Evolutionary conservation across 768 basidiomycete genomes (phyloP).

Genomic region (Phlebiopsis flavidoalba): DNA sequence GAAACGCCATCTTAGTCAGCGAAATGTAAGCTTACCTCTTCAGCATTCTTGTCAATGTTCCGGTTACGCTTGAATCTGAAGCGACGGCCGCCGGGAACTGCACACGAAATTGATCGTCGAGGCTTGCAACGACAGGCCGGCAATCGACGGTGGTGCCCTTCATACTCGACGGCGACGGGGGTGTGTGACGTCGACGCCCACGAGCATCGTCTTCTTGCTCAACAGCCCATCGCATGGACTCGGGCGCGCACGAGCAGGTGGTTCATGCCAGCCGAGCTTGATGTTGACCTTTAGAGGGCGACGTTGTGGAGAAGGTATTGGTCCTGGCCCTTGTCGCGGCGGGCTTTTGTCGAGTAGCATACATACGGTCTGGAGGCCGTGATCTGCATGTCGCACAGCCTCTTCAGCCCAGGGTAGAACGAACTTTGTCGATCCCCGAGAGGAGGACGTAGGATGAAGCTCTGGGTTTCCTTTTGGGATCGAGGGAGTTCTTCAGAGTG

Average conservation of each 20-base stretch:
- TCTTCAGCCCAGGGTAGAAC: constrained; percentile 84
- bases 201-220: constrained; percentile 70
- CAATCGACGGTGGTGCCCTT: constrained; percentile 78
- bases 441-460: constrained; percentile 69
- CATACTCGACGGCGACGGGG: constrained; percentile 61
- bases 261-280: constrained; percentile 79
- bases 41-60: constrained; percentile 32
- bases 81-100: constrained; percentile 77
- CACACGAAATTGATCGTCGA: constrained; percentile 64
- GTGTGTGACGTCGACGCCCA: constrained; percentile 84
- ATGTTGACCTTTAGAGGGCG: constrained; percentile 77
- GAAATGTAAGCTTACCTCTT: constrained; percentile 26
- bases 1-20: not conserved
- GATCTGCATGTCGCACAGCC: constrained; percentile 66
- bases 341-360: constrained; percentile 59
- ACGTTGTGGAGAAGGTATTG: constrained; percentile 85
- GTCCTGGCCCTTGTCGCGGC: constrained; percentile 56
- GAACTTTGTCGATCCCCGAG: constrained; percentile 58
- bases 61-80: constrained; percentile 56
- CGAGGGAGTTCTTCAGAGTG: constrained; percentile 17
- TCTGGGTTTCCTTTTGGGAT: constrained; percentile 36
- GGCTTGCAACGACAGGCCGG: constrained; percentile 77
- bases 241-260: constrained; percentile 57
- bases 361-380: constrained; percentile 73
- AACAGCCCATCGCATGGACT: constrained; percentile 60